phyloP scores from a whole-genome alignment of 192 early-diverging fungal species.

The Coemansia sp. region DNA sequence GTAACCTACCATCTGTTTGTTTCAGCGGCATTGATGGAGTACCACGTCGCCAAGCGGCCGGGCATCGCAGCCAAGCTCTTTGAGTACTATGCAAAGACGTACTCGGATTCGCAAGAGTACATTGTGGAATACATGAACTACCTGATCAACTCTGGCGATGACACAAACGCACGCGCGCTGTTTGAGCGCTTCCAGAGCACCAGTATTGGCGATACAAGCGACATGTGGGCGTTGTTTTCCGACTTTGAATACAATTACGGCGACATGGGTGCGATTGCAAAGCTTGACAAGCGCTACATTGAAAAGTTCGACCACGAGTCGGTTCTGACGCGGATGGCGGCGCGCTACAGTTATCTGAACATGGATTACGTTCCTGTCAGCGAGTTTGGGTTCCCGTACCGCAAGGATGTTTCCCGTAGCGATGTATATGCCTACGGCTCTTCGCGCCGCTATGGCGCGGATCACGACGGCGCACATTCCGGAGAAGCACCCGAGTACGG shows the following conservation, averaged over 20 bases:
- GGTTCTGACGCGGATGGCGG: slow-evolving; percentile 60
- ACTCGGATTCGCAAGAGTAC: slow-evolving; percentile 71
- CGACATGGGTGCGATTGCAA: slow-evolving; percentile 70
- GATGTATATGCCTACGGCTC: neutral
- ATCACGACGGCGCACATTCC: neutral
- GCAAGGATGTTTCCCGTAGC: slow-evolving; percentile 17
- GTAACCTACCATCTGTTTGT: slow-evolving; percentile 86
- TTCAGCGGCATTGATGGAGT: slow-evolving; percentile 90
- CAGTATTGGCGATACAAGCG: slow-evolving; percentile 63
- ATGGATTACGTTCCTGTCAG: slow-evolving; percentile 67
- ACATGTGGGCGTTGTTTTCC: slow-evolving; percentile 81
- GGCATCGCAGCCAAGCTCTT: slow-evolving; percentile 85
- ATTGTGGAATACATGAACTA: slow-evolving; percentile 83
- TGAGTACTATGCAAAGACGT: slow-evolving; percentile 80
- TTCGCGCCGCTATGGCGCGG: neutral
- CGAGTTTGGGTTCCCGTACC: slow-evolving; percentile 69
- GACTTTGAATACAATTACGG: slow-evolving; percentile 88
- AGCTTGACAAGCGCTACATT: slow-evolving; percentile 73
- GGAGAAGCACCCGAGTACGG: slow-evolving; percentile 4
- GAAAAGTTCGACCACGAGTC: slow-evolving; percentile 74
- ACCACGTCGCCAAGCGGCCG: slow-evolving; percentile 83
- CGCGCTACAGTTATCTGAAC: slow-evolving; percentile 75
- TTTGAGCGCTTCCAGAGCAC: slow-evolving; percentile 85
- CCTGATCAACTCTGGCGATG: slow-evolving; percentile 85
- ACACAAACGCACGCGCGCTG: slow-evolving; percentile 85